Conservation (phyloP, 1,139 yeast genomes). For the Hansenula sp. region DNA sequence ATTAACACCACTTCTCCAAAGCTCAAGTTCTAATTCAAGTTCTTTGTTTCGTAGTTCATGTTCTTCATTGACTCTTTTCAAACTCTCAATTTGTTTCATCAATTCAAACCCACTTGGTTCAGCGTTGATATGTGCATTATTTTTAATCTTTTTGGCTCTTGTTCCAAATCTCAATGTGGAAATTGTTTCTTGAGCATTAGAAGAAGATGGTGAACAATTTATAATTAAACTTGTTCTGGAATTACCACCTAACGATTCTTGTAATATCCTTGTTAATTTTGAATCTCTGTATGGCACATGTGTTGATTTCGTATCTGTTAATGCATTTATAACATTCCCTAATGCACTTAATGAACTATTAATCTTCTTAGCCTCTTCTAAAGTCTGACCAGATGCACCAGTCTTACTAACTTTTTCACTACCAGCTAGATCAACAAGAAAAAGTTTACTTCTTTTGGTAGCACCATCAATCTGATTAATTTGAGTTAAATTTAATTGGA, state of each 20-base stretch:
- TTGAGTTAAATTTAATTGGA: slow-evolving; percentile 62
- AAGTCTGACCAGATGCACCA: slow-evolving; percentile 69
- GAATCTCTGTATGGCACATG: slow-evolving; percentile 84
- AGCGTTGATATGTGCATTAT: slow-evolving; percentile 63
- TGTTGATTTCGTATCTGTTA: slow-evolving; percentile 63
- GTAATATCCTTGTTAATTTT: slow-evolving; percentile 74
- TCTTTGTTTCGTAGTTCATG: slow-evolving; percentile 39
- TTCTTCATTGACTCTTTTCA: slow-evolving; percentile 44
- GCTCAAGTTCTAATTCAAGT: slow-evolving; percentile 45
- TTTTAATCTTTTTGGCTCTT: slow-evolving; percentile 69
- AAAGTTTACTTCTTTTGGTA: slow-evolving; percentile 48
- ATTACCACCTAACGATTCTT: slow-evolving; percentile 86
- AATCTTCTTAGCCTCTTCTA: slow-evolving; percentile 83
- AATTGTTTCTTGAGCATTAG: slow-evolving; percentile 64
- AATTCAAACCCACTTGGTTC: slow-evolving; percentile 60
- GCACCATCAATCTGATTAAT: slow-evolving; percentile 51
- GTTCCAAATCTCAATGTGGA: slow-evolving; percentile 79
- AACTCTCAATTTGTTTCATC: slow-evolving; percentile 42
- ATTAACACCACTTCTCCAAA: slow-evolving; percentile 42
- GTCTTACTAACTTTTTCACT: slow-evolving; percentile 84
- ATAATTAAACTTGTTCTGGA: slow-evolving; percentile 76
- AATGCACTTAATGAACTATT: slow-evolving; percentile 74
- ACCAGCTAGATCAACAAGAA: slow-evolving; percentile 84
- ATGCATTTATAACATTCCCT: slow-evolving; percentile 77
- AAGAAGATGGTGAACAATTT: slow-evolving; percentile 67